These are phyloP conservation scores for Leccinum solheimii DNA, from an alignment of 1,284 basidiomycete genomes.

Conservation along the genomic window DNA sequence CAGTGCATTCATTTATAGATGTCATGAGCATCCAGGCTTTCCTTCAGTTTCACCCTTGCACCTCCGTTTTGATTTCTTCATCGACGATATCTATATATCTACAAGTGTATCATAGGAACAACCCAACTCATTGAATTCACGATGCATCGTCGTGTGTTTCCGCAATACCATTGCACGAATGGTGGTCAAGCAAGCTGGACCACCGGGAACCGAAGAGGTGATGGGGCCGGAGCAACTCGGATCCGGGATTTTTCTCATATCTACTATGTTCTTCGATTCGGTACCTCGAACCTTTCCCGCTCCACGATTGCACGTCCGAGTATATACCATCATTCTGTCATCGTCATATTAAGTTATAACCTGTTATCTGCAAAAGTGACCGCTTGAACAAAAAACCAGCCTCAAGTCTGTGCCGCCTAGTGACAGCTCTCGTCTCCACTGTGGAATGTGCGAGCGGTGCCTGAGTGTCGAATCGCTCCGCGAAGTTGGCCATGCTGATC, in stretches of 20 bases:
- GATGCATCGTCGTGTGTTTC: neutral
- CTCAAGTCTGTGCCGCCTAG: too few species aligned
- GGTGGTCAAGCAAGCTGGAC: too few species aligned
- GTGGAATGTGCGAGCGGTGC: neutral
- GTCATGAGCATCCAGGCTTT: neutral
- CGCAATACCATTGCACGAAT: neutral
- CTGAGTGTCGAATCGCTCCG: too few species aligned
- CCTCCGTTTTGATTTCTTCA: neutral
- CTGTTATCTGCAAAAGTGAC: neutral
- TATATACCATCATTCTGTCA: too few species aligned
- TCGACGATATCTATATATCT: neutral
- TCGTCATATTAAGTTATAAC: neutral
- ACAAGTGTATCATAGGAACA: neutral
- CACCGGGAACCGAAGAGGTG: too few species aligned
- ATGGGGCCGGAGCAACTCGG: too few species aligned
- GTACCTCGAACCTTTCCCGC: neutral
- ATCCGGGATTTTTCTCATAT: too few species aligned
- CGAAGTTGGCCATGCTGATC: too few species aligned
- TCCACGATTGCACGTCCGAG: neutral
- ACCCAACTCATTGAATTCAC: neutral
- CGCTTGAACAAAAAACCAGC: neutral
- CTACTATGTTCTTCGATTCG: too few species aligned
- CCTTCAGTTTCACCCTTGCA: neutral
- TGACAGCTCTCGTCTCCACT: neutral
- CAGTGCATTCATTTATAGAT: neutral